Percentiles rank a stretch among this genome's conserved stretches.
Conservation (phyloP, 2,329 filamentous ascomycete genomes). For the Pseudohalonectria lignicola region DNA sequence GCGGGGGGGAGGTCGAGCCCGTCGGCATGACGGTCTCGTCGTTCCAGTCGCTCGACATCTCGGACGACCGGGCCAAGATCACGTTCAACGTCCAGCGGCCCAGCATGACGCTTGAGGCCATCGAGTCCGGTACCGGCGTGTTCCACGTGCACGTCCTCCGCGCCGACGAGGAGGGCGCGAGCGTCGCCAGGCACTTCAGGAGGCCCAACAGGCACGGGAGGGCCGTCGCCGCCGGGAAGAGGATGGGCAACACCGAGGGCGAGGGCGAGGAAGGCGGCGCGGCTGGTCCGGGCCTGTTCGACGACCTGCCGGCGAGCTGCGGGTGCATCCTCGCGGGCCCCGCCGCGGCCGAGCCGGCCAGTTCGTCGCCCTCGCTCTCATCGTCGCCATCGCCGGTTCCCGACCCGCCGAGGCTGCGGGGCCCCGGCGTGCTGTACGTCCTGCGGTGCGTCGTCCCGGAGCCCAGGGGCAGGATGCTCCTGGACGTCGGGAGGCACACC, state of each 20-base stretch:
- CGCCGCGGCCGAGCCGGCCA: constrained; percentile 8
- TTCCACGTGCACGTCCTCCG: constrained; percentile 47
- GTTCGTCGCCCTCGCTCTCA: constrained; percentile 9
- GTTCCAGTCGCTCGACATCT: constrained; percentile 42
- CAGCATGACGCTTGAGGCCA: constrained; percentile 42
- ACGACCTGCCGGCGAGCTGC: constrained; percentile 17
- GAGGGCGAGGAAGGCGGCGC: constrained; percentile 23
- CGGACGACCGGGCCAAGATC: constrained; percentile 34
- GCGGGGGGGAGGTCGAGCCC: constrained; percentile 7
- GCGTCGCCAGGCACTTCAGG: constrained; percentile 40
- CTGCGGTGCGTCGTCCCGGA: constrained; percentile 7
- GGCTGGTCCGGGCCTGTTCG: constrained; percentile 21
- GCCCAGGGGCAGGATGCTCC: background rate
- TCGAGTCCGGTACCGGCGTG: constrained; percentile 24
- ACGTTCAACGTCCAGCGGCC: constrained; percentile 47
- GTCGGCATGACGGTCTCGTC: constrained; percentile 50
- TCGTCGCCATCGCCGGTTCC: too few relatives aligned
- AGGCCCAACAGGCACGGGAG: constrained; percentile 27
- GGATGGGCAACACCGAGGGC: constrained; percentile 24
- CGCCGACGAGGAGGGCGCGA: constrained; percentile 33
- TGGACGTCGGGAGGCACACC: constrained; percentile 2
- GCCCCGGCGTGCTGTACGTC: constrained; percentile 41
- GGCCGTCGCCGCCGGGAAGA: constrained; percentile 14
- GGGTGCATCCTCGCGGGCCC: constrained; percentile 12
- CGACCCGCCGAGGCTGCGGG: constrained; percentile 34